Base-by-base conservation (phyloP, 805 yeast genomes). In the Teunomyces gatunensis region DNA sequence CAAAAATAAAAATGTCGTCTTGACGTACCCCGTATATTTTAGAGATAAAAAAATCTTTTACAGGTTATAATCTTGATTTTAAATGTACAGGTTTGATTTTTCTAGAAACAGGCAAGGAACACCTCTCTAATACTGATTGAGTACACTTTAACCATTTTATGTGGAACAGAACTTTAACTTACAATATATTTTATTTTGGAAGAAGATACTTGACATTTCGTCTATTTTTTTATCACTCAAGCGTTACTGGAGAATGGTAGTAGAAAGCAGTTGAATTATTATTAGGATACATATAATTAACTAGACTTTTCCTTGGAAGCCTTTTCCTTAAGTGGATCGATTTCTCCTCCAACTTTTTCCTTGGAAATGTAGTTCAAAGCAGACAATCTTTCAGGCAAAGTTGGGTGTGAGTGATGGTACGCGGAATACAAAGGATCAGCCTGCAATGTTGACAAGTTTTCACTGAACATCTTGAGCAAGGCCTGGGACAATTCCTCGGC, bases 361-460 rank as follows among this genome's bases (percentile, higher is more conserved):
- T 64, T 65, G 6, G 77, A 68, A 27, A 69, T 63, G 53, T 73
- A 73, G 21, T 82, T 85, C 51, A 94, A 75, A 6, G 96, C 96
- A 40, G 72, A 64, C 57, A 94, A 77, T 73, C 99, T 84, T 73
- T 94, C 98, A 13, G 92, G 82, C 58, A 92, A 69, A 47, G 89
- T 87, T 43, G 99, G 99, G 60, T 94, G 99, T 43, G 92, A 85
- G 68, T 87, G 85, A 62, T 85, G 89, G 68, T 89, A 92, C 39
- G 94, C 84, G 17, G 96, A 86, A 68, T 84, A 94, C 54, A 90
- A 76, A 80, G 91, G 81, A 64, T 94, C 97, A 23, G 94, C 95
- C 61, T 86, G 89, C 73, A 89, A 78, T n/a, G 90, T 79, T 48
- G 89, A 77, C 63, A 94, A 78, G 67, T 94, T 92, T 61, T 89